Evolutionary conservation across 345 rosid species (phyloP), one percentile per base, ranked within the genome.

Genomic region (Durio zibethinus): DNA sequence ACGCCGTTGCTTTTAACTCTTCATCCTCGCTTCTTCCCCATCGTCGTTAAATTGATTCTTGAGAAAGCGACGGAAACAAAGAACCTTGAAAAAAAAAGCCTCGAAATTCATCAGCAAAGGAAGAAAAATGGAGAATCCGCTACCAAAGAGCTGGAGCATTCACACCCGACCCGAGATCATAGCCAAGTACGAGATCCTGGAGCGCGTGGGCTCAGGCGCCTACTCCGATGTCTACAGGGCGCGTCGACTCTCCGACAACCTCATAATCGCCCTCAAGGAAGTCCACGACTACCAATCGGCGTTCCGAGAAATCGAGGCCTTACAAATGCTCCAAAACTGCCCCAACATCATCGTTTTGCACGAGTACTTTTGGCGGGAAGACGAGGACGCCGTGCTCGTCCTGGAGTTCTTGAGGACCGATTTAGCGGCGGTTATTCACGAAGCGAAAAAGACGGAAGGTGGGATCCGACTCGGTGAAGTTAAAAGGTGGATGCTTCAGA

Each of bases 101-200:
- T 16, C 23, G 6, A 20, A 18, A 15, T 29, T 47, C 59, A 29
- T 29, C 23, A 10, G 18, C 42, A 7, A 7, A 45, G 27, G 0
- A 29, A 70, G 68, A 53, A 73, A 74, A 76, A 89, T 88, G 93
- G 90, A 85, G 68, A 78, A 81, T 5, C 83, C 79, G 10, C 79
- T 87, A 69, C 84, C 91, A 72, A 96, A 92, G 85, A 96, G 99
- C 83, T 93, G 98, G 98, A 93, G 99, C 88, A 96, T 96, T 88
- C 92, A 93, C 82, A 90, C 91, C 76, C 97, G 98, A 10, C 82
- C 87, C 67, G 97, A 93, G 84, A 89, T 96, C 72, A 87, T 86
- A 65, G 88, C 97, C 74, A 94, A 90, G 88, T 96, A 92, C 87
- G 82, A 89, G 83, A 89, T 93, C 89, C 84, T 90, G 57, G 98